phyloP scores from a whole-genome alignment of 2,329 filamentous ascomycete genomes.

The Penicillium sp. region DNA sequence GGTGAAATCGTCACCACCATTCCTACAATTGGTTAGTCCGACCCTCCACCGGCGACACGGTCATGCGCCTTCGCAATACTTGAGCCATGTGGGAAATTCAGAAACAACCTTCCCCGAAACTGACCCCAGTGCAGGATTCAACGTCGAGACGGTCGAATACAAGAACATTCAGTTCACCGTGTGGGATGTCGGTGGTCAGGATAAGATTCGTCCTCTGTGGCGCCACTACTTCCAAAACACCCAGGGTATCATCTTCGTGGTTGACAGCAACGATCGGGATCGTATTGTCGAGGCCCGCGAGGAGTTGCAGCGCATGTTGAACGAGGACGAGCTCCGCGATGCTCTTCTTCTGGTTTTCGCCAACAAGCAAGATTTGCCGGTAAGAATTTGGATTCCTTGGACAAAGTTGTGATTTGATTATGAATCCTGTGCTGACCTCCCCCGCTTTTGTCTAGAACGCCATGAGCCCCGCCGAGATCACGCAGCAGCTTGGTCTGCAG shows the following conservation, averaged over 20 bases:
- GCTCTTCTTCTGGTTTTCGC: conserved; percentile 95
- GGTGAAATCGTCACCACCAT: conserved; percentile 98
- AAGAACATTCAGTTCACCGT: conserved; percentile 99
- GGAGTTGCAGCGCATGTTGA: conserved; percentile 96
- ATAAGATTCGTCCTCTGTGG: conserved; percentile 99
- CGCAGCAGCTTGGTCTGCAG: conserved; percentile 99
- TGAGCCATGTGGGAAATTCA: background rate
- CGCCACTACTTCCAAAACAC: conserved; percentile 99
- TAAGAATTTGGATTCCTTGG: conserved; percentile 52
- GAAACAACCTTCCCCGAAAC: background rate
- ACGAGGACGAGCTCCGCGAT: conserved; percentile 97
- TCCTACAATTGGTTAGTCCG: conserved; percentile 83
- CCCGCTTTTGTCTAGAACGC: conserved; percentile 68
- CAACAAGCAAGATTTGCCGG: conserved; percentile 99
- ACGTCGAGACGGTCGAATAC: conserved; percentile 99
- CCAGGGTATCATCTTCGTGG: conserved; percentile 99
- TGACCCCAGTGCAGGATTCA: conserved; percentile 69
- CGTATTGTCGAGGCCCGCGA: conserved; percentile 95
- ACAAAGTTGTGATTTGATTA: background rate
- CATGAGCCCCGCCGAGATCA: conserved; percentile 99
- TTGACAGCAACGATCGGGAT: conserved; percentile 98
- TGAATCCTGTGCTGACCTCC: conserved; percentile 27
- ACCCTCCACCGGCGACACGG: background rate
- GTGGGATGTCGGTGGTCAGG: conserved; percentile 99
- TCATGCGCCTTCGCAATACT: conserved; percentile 2